These are phyloP conservation scores for Sabuloglossum arenarium DNA, from an alignment of 495 filamentous ascomycete species.

Conservation along the genomic window DNA sequence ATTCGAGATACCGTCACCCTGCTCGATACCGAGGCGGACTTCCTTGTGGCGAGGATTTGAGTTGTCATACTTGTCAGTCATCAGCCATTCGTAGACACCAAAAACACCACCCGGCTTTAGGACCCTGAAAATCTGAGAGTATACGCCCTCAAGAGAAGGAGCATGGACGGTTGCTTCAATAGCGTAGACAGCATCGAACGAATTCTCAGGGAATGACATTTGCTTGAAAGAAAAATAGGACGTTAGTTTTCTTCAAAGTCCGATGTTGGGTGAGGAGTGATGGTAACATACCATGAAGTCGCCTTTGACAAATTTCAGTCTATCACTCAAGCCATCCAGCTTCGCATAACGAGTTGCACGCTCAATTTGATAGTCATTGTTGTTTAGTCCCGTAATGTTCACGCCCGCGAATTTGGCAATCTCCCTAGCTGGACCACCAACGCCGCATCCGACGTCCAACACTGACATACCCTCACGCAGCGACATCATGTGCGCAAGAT, in stretches of 20 bases:
- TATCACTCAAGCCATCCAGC: slow-evolving; percentile 59
- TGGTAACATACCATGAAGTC: slow-evolving; percentile 70
- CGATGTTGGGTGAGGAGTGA: too few relatives aligned
- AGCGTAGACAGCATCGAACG: slow-evolving; percentile 90
- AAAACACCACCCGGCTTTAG: slow-evolving; percentile 93
- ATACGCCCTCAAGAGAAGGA: slow-evolving; percentile 83
- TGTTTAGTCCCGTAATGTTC: slow-evolving; percentile 87
- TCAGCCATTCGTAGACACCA: slow-evolving; percentile 98
- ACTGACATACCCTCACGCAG: slow-evolving; percentile 76
- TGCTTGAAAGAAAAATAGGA: slow-evolving; percentile 34
- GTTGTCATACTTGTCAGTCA: slow-evolving; percentile 93
- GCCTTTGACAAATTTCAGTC: slow-evolving; percentile 81
- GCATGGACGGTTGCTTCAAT: slow-evolving; percentile 97
- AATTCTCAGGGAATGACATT: slow-evolving; percentile 87
- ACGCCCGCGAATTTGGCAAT: slow-evolving; percentile 87
- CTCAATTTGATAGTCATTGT: slow-evolving; percentile 99
- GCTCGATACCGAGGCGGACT: slow-evolving; percentile 88
- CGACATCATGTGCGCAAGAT: slow-evolving; percentile 78
- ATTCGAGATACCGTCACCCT: slow-evolving; percentile 93
- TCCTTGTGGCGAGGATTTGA: slow-evolving; percentile 68
- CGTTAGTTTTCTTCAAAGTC: too few relatives aligned
- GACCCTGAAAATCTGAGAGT: slow-evolving; percentile 83
- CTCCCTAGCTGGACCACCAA: slow-evolving; percentile 92
- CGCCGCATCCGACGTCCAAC: slow-evolving; percentile 91
- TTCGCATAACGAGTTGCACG: slow-evolving; percentile 71